Evolutionary conservation across 768 basidiomycete species (phyloP).

Genomic region (Termitomyces sp.): DNA sequence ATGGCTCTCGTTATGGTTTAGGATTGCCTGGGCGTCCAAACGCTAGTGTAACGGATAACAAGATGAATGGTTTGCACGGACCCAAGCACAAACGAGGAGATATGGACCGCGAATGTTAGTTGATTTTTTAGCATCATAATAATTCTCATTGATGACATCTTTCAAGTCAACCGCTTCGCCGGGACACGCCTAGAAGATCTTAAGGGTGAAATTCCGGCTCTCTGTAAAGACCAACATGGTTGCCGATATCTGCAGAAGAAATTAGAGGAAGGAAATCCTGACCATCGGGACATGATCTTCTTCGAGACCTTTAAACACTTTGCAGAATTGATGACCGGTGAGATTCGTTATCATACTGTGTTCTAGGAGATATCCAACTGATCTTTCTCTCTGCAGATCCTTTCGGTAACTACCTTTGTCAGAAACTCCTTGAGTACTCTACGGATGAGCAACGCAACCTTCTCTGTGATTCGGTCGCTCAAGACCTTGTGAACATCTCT

Average conservation of each 20-base stretch:
- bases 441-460: constrained; percentile 96
- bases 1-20: constrained; percentile 71
- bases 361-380: not conserved
- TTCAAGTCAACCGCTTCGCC: constrained; percentile 92
- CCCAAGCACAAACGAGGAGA: constrained; percentile 94
- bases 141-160: constrained; percentile 4
- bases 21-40: constrained; percentile 49
- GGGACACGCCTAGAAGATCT: constrained; percentile 95
- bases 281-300: constrained; percentile 99
- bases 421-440: constrained; percentile 94
- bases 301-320: constrained; percentile 97
- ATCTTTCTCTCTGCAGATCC: constrained; percentile 54
- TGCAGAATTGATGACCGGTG: constrained; percentile 96
- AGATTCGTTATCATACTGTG: constrained; percentile 15
- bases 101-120: constrained; percentile 78
- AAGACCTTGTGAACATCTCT: constrained; percentile 96
- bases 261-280: constrained; percentile 90
- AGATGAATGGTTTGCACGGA: constrained; percentile 88
- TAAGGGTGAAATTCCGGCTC: constrained; percentile 85
- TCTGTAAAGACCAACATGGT: constrained; percentile 99
- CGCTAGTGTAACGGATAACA: constrained; percentile 51
- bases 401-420: constrained; percentile 98
- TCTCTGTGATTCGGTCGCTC: constrained; percentile 96
- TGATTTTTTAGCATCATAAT: not conserved
- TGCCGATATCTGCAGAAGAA: constrained; percentile 99